phyloP scores from a whole-genome alignment of 2,329 filamentous ascomycete genomes.

The Rachicladosporium sp. region DNA sequence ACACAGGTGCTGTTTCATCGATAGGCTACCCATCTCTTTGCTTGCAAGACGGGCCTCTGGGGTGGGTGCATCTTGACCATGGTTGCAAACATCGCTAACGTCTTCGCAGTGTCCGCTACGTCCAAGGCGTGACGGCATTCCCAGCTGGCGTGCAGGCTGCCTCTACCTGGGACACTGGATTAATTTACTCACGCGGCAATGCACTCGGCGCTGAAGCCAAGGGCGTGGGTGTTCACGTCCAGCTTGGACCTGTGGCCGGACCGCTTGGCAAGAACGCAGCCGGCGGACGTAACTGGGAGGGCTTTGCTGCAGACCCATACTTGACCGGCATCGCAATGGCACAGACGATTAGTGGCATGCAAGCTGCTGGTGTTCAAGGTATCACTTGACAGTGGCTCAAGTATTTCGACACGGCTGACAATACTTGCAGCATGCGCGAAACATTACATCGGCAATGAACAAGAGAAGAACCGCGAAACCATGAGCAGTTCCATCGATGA shows the following conservation, averaged over 20 bases:
- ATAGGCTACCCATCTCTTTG: constrained; percentile 40
- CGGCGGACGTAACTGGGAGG: constrained; percentile 31
- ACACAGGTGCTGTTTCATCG: constrained; percentile 41
- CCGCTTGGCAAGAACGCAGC: constrained; percentile 5
- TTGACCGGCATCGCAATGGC: constrained; percentile 40
- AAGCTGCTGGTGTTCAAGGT: constrained; percentile 30
- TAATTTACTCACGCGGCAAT: constrained; percentile 33
- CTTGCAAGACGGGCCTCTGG: constrained; percentile 65
- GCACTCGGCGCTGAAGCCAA: constrained; percentile 21
- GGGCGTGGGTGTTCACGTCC: constrained; percentile 53
- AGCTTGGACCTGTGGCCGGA: constrained; percentile 48
- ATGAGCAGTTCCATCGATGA: constrained; percentile 19
- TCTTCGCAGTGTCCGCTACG: constrained; percentile 54
- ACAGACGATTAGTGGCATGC: constrained; percentile 39
- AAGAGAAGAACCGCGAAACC: constrained; percentile 6
- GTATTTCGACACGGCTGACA: too few species aligned
- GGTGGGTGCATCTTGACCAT: constrained; percentile 14
- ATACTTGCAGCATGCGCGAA: neutral
- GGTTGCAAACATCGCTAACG: too few species aligned
- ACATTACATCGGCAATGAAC: constrained; percentile 3
- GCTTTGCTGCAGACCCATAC: constrained; percentile 55
- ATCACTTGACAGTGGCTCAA: too few species aligned
- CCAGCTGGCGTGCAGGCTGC: constrained; percentile 75
- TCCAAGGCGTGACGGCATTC: constrained; percentile 51
- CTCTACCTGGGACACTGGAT: constrained; percentile 69